Base-by-base conservation (phyloP, 2,329 filamentous ascomycete genomes). In the Macrophomina phaseolina region DNA sequence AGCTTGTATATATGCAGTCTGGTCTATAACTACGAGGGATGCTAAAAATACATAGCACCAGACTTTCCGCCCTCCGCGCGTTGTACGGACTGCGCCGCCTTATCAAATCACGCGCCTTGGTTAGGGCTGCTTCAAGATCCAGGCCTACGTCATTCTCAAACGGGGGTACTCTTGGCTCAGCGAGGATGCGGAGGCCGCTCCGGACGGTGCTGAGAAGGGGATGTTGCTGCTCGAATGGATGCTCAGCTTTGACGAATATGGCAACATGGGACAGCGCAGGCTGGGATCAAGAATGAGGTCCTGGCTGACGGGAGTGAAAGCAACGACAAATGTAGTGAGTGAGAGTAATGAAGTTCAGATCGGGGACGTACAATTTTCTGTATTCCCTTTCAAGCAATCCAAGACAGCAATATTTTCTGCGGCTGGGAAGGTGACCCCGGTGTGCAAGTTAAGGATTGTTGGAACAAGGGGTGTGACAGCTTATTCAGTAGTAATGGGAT, bases 121-220 rank as follows among this genome's bases (percentile, higher is more conserved):
- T 4, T 83, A 81, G 81, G 81, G 81, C 0, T 70, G 66, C 4
- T 83, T 83, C 68, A 75, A 71, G 1, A 73, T 83, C 18, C 69
- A 74, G 12, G 78, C 77, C 0, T 72, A 76, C 48, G 74, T 83
- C 2, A 71, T 82, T 1, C 71, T 83, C 38, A 82, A 82, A 55
- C 73, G 76, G 5, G 79, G 80, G 1, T 83, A 81, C 63, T 74
- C 71, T 5, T 84, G 81, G 81, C 72, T 82, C 1, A 76, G 77
- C 5, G 75, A 77, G 18, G 78, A 80, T 30, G 77, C 77, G 8
- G 71, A 74, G 18, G 71, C 74, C 38, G 71, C 74, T 16, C 71
- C 71, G 1, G 71, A 76, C 34, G 77, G 74, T 7, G 74, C 73
- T 14, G 70, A 68, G 11, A 77, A 78, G 53, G 74, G 75, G 1